Percentiles rank a stretch among this genome's conserved stretches.
Conservation (phyloP, 179 eudicot species). For the Actinidia arguta region DNA sequence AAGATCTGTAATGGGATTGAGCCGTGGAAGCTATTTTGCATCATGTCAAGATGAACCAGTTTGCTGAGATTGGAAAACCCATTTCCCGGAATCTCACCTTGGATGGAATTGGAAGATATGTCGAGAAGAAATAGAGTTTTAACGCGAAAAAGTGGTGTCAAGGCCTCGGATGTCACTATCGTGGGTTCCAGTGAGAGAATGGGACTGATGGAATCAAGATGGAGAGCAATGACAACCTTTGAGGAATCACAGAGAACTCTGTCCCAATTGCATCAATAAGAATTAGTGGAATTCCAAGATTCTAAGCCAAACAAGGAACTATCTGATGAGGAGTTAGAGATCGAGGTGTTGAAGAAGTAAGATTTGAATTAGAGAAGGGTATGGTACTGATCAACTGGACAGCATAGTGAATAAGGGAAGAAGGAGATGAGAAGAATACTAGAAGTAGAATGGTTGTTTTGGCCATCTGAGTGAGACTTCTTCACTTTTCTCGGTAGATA, state of each 20-base stretch:
- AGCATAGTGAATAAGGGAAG: slow-evolving; percentile 22
- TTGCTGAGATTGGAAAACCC: slow-evolving; percentile 52
- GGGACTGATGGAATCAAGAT: slow-evolving; percentile 37
- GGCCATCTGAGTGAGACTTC: slow-evolving; percentile 18
- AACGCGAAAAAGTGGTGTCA: slow-evolving; percentile 46
- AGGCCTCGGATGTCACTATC: slow-evolving; percentile 25
- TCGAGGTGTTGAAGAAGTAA: slow-evolving; percentile 22
- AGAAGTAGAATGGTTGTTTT: neutral
- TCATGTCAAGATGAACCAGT: slow-evolving; percentile 52
- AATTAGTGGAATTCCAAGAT: slow-evolving; percentile 44
- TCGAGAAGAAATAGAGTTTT: slow-evolving; percentile 42
- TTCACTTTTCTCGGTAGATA: neutral
- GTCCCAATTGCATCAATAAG: slow-evolving; percentile 54
- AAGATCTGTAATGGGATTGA: slow-evolving; percentile 48
- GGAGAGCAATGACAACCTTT: slow-evolving; percentile 35
- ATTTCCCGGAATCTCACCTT: slow-evolving; percentile 42
- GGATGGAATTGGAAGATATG: slow-evolving; percentile 43
- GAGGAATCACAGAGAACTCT: slow-evolving; percentile 38
- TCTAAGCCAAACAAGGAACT: slow-evolving; percentile 33
- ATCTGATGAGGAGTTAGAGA: slow-evolving; percentile 22
- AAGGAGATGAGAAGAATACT: slow-evolving; percentile 21
- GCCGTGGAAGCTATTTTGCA: slow-evolving; percentile 51
- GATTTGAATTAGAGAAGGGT: slow-evolving; percentile 57
- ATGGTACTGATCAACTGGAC: slow-evolving; percentile 53
- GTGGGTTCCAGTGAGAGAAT: neutral